Evolutionary conservation across 164 flowering plant species (phyloP), one percentile per base, ranked within the genome.

Genomic region (Nelumbo lutea): DNA sequence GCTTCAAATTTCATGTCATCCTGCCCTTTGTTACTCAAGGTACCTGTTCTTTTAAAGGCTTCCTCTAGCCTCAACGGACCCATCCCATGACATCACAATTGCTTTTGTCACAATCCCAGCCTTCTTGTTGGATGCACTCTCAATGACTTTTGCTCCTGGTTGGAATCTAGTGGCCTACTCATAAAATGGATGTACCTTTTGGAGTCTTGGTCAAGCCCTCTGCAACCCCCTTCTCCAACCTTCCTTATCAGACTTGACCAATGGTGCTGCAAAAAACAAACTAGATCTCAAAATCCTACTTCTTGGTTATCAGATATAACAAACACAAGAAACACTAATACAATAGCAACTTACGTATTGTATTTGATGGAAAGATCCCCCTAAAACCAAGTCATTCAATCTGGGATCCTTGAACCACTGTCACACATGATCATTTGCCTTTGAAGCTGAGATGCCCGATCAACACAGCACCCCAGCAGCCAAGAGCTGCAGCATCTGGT

Each of bases 341-440:
- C 15, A 10, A 39, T 10, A 7, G 56, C 57, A 45, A 75, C 96
- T 83, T 76, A 95, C 98, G 98, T 53, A 70, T 80, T 52, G 76
- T 65, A 68, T 79, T 68, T 9, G 95, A 82, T 41, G 96, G 92
- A 65, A 96, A 95, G 62, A 96, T 85, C 52, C 97, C 96, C 65
- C 99, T 80, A 71, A 79, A 90, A 68, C 99, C 99, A 66, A 96
- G 97, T 68, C 83, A 83, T 43, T 83, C 81, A 89, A 74, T 70
- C 99, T 81, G 11, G 99, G 98, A 83, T 96, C 99, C 67, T 84
- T 86, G 76, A 79, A 79, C 98, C 99, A 96, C 68, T 79, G 85
- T 93, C 88, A 93, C 27, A 97, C 97, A 70, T 10, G 42, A 56
- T 66, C 62, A 76, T 74, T 79, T 73, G 91, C 96, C 61, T 72